Evolutionary conservation across 345 rosid species (phyloP).

Genomic region (Microthlaspi erraticum): DNA sequence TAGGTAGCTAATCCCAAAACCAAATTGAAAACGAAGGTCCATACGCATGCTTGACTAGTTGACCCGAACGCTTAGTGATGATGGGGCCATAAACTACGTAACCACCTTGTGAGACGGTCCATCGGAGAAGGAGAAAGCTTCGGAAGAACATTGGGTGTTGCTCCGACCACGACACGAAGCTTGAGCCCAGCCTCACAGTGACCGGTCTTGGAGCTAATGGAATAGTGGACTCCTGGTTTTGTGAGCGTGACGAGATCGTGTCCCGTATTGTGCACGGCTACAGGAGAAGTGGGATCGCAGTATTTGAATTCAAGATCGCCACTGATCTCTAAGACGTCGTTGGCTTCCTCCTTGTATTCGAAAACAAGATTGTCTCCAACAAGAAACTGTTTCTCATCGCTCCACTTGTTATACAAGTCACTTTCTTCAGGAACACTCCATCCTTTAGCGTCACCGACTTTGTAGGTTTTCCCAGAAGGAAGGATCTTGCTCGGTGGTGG

Average conservation of each 20-base stretch:
- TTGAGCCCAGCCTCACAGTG: conserved; percentile 1
- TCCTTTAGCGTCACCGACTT: neutral
- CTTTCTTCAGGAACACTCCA: neutral
- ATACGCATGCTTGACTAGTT: too few species aligned
- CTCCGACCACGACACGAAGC: neutral
- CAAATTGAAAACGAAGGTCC: too few species aligned
- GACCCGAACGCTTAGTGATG: too few species aligned
- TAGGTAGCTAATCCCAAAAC: too few species aligned
- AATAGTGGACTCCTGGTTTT: conserved; percentile 14
- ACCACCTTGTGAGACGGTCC: too few species aligned
- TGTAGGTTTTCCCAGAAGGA: neutral
- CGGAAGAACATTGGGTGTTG: too few species aligned
- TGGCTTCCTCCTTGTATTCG: neutral
- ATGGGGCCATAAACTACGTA: too few species aligned
- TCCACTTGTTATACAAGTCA: neutral
- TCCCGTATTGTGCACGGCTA: conserved; percentile 8
- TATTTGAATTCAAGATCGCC: conserved; percentile 2
- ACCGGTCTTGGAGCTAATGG: neutral
- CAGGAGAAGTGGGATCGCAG: neutral
- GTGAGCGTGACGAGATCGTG: conserved; percentile 8
- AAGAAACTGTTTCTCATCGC: neutral
- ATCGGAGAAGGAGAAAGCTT: too few species aligned
- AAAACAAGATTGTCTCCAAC: neutral
- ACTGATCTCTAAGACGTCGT: neutral
- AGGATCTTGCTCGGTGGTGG: neutral